Evolutionary conservation across 305 asterid species (phyloP).

Genomic region (Fraxinus greggii): DNA sequence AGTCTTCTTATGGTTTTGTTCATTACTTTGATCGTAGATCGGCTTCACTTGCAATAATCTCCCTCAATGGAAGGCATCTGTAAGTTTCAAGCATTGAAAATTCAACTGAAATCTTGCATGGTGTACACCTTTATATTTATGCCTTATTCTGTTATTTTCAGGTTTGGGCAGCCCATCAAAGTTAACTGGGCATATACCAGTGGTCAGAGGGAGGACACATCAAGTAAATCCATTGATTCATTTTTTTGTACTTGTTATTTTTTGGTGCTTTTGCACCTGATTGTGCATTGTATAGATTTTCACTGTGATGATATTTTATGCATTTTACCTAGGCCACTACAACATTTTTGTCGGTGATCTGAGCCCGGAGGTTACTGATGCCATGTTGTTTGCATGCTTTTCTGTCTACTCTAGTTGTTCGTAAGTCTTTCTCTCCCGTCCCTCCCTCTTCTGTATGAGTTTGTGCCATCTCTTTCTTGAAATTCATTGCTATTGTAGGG

Average conservation of each 20-base stretch:
- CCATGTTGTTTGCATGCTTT: slow-evolving; percentile 64
- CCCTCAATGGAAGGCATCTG: slow-evolving; percentile 92
- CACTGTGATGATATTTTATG: slow-evolving; percentile 20
- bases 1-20: slow-evolving; percentile 93
- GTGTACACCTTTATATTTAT: slow-evolving; percentile 1
- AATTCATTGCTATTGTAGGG: neutral
- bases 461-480: neutral
- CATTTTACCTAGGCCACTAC: slow-evolving; percentile 59
- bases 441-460: neutral
- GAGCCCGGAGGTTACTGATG: slow-evolving; percentile 94
- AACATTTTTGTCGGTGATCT: slow-evolving; percentile 95
- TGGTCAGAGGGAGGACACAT: slow-evolving; percentile 70
- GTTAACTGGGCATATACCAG: slow-evolving; percentile 75
- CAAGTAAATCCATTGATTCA: slow-evolving; percentile 33
- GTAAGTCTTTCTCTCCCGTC: slow-evolving; percentile 37
- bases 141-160: slow-evolving; percentile 7
- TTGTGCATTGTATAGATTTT: neutral
- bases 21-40: slow-evolving; percentile 89
- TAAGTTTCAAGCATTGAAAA: slow-evolving; percentile 36
- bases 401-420: slow-evolving; percentile 52
- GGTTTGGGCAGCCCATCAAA: slow-evolving; percentile 73
- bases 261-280: slow-evolving; percentile 2
- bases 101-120: neutral
- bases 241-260: neutral
- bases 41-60: slow-evolving; percentile 80